These are phyloP conservation scores for Cryomyces antarcticus DNA, from an alignment of 495 filamentous ascomycete species.

Conservation along the genomic window DNA sequence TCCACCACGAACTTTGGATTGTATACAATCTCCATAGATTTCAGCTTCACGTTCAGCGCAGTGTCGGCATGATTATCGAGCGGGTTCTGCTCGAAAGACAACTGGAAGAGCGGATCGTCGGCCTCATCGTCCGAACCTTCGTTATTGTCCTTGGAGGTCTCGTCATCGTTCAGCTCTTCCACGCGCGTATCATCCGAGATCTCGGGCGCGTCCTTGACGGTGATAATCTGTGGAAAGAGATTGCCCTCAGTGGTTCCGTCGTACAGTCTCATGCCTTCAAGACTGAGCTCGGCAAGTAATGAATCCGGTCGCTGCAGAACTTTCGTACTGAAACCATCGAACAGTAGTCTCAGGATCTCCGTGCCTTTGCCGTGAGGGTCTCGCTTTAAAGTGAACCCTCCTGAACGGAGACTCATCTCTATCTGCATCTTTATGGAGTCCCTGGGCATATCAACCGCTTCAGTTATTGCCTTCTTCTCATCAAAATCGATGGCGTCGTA, in stretches of 20 bases:
- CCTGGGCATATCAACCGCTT: conserved; percentile 69
- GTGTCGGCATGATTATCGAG: conserved; percentile 82
- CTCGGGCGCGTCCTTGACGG: conserved; percentile 66
- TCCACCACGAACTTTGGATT: conserved; percentile 84
- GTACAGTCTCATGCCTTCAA: conserved; percentile 82
- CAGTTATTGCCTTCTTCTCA: conserved; percentile 75
- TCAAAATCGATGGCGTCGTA: conserved; percentile 97
- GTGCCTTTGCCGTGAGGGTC: conserved; percentile 60
- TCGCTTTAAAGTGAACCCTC: conserved; percentile 80
- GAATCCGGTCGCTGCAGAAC: conserved; percentile 77
- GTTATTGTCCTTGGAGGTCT: conserved; percentile 17
- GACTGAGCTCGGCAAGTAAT: conserved; percentile 65
- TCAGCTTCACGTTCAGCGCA: conserved; percentile 73
- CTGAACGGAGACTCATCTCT: conserved; percentile 71
- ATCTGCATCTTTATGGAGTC: conserved; percentile 85
- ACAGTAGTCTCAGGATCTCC: conserved; percentile 75
- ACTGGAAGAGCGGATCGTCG: conserved; percentile 63
- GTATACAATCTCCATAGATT: conserved; percentile 90
- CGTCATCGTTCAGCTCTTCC: conserved; percentile 37
- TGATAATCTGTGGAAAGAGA: conserved; percentile 81
- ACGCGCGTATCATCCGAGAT: conserved; percentile 28
- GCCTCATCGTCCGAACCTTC: conserved; percentile 13
- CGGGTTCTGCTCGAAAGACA: conserved; percentile 86
- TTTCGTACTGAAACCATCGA: conserved; percentile 81
- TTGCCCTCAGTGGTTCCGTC: conserved; percentile 85